These are phyloP conservation scores for Xylogone sp. DNA, from an alignment of 2,329 filamentous ascomycete genomes.

Conservation along the genomic window DNA sequence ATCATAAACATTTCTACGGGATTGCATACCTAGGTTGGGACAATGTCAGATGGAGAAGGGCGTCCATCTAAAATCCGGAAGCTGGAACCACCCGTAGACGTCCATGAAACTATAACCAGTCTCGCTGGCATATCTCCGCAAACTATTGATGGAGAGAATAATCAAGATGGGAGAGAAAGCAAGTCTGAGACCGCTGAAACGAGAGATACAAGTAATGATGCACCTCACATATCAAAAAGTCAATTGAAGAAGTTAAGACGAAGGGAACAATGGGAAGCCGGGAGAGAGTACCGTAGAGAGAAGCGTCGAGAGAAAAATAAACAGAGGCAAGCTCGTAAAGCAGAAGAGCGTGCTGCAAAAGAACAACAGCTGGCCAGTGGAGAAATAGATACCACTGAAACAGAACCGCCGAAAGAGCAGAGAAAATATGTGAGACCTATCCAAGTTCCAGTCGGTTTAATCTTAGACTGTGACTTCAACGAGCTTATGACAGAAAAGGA, in stretches of 20 bases:
- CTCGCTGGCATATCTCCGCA: neutral
- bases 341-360: constrained; percentile 40
- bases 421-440: constrained; percentile 26
- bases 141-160: neutral
- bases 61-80: constrained; percentile 26
- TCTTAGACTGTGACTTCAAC: constrained; percentile 93
- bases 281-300: constrained; percentile 53
- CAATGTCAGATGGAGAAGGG: constrained; percentile 25
- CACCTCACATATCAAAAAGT: constrained; percentile 69
- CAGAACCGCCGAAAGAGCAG: constrained; percentile 8
- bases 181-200: neutral
- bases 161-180: constrained; percentile 3
- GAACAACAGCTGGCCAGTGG: constrained; percentile 32
- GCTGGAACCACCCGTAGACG: constrained; percentile 9
- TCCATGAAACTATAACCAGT: neutral
- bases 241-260: constrained; percentile 76
- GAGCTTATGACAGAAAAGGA: constrained; percentile 85
- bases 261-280: constrained; percentile 71
- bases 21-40: neutral
- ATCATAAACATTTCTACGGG: neutral
- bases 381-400: constrained; percentile 17
- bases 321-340: constrained; percentile 46
- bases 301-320: constrained; percentile 49
- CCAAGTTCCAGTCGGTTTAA: constrained; percentile 71
- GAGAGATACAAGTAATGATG: constrained; percentile 2